Base-by-base conservation (phyloP, 2,329 filamentous ascomycete species). In the Waltergamsia citrina region DNA sequence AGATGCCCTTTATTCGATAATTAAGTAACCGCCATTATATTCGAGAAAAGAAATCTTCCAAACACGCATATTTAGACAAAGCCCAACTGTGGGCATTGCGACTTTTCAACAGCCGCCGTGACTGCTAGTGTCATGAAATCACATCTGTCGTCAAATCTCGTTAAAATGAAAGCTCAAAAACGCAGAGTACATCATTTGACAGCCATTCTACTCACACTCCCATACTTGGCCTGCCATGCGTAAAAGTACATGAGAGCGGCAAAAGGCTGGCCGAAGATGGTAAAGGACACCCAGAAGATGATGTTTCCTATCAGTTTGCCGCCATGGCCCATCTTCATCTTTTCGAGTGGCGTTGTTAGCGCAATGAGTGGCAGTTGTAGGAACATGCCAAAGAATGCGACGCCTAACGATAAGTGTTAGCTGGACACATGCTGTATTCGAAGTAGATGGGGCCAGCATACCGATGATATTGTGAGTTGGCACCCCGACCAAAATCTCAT, bases 221-320 rank as follows among this genome's bases (percentile, higher is more conserved):
- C 92, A 53, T 94, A 95, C 63, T 96, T 96, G 36, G 86, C 86
- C 61, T 96, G 90, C 90, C 92, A 98, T 2, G 88, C 88, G 54
- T 96, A 96, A 57, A 95, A 98, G 57, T 98, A 98, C 54, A 94
- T 69, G 39, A 98, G 63, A 1, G 86, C 88, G 2, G 86, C 92
- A 46, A 96, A 74, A 1, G 92, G 92, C 64, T 98, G 92, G 4
- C 92, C 92, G 10, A 98, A 82, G 3, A 96, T 75, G 43, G 90
- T 95, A 52, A 98, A 98, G 10, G 84, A 90, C 15, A 95, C 69
- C 92, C 92, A 96, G 57, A 98, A 98, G 38, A 93, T 88, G 50
- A 81, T 79, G 56, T 98, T 98, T 2, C 92, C 92, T 19, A 93
- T 68, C 7, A 94, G 69, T 46, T 80, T 84, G 6, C 85, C 85